Conservation (phyloP, 768 basidiomycete species). For the Tylopilus felleus region DNA sequence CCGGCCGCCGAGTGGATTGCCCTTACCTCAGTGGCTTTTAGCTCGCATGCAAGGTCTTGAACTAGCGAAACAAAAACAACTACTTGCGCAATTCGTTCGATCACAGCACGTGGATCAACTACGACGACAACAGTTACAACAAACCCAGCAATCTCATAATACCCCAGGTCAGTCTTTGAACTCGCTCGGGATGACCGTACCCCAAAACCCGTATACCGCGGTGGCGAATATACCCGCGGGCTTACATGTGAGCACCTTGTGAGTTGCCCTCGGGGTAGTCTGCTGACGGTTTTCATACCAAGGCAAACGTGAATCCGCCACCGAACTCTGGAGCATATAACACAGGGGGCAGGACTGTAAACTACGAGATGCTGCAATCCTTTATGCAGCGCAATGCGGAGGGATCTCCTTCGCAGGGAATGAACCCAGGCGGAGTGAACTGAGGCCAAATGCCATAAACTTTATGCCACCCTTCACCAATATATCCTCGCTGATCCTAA, state of each 20-base stretch:
- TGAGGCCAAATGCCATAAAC: slow-evolving; percentile 10
- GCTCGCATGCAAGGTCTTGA: slow-evolving; percentile 26
- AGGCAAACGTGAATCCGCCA: slow-evolving; percentile 15
- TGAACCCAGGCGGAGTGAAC: slow-evolving; percentile 15
- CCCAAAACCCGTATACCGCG: slow-evolving; percentile 4
- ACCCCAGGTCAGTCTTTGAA: slow-evolving; percentile 13
- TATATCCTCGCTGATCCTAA: not conserved
- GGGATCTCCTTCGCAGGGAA: slow-evolving; percentile 24
- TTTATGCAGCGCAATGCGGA: slow-evolving; percentile 42
- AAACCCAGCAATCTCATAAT: slow-evolving; percentile 16
- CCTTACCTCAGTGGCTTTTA: slow-evolving; percentile 10
- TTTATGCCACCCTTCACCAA: not conserved
- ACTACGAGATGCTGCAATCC: slow-evolving; percentile 43
- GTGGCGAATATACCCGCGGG: slow-evolving; percentile 14
- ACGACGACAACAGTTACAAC: slow-evolving; percentile 27
- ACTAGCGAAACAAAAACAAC: slow-evolving; percentile 18
- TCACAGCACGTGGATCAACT: slow-evolving; percentile 19
- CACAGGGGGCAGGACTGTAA: slow-evolving; percentile 26
- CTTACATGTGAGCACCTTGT: slow-evolving; percentile 14
- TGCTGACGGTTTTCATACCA: not conserved
- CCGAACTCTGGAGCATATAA: slow-evolving; percentile 23
- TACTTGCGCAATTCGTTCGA: slow-evolving; percentile 14
- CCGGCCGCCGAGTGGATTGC: not conserved
- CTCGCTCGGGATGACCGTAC: slow-evolving; percentile 13
- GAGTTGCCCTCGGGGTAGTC: not conserved